Base-by-base conservation (phyloP, 75 land plant genomes). In the Adiantum capillusveneris region DNA sequence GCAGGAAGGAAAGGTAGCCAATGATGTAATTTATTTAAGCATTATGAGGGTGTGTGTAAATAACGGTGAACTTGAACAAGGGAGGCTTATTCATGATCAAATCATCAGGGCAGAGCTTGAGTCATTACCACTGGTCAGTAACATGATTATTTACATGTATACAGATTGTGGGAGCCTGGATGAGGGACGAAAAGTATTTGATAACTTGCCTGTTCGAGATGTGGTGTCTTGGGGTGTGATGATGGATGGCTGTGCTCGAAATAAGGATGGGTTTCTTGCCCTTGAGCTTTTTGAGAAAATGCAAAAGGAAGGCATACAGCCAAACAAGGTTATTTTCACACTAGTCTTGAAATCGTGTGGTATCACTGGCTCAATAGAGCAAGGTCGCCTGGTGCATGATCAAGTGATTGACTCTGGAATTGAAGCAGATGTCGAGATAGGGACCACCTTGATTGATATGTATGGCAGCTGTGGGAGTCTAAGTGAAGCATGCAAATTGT, bases 381-480 rank as follows among this genome's bases (percentile, higher is more conserved):
- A 75, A 65, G 85, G 85, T 1, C 67, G 62, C 53, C 75, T 69
- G 56, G 46, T 76, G n/a, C 86, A 83, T 56, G 31, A 57, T 9
- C 62, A 64, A 29, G 52, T 75, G 22, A 36, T 70, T 30, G 69
- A 73, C 45, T 31, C 29, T 11, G 65, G 67, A 12, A 63, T 63
- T 44, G 71, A 69, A n/a, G 66, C 58, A n/a, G 73, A 76, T 31
- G 31, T 64, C 11, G 68, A 75, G 11, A 76, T 76, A 1, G 69
- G 58, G 25, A 83, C 81, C 66, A 69, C 86, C 12, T 63, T 76
- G n/a, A 41, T 80, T n/a, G 81, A 83, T 53, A 83, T 83, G 86
- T 83, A 83, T 30, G 51, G 74, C 50, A 83, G 76, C 16, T 80
- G 86, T 63, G 77, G 83, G 18, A 25, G 73, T 24, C 27, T 63